phyloP scores from a whole-genome alignment of 169 alveolate species.

The Plasmodium ovale region DNA sequence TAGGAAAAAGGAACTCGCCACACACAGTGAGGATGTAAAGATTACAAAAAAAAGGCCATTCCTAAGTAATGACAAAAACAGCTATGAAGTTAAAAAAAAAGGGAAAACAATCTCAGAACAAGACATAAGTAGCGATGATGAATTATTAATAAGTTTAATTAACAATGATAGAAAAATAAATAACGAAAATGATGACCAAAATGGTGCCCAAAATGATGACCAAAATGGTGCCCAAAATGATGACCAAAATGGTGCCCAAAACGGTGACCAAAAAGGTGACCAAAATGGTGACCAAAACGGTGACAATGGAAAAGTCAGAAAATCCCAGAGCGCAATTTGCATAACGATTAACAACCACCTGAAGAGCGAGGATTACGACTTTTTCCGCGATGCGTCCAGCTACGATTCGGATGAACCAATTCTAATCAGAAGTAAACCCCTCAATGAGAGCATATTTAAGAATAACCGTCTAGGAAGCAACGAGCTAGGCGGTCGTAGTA shows the following conservation, averaged over 20 bases:
- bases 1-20: neutral
- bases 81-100: neutral
- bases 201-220: too few relatives aligned
- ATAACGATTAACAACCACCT: neutral
- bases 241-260: too few relatives aligned
- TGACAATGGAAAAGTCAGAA: neutral
- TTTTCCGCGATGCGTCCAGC: slow-evolving; percentile 17
- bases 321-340: neutral
- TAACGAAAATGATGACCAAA: too few relatives aligned
- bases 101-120: neutral
- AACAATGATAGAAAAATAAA: neutral
- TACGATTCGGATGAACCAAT: slow-evolving; percentile 62
- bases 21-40: neutral
- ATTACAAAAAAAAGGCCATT: neutral
- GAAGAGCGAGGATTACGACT: neutral
- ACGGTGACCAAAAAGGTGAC: neutral
- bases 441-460: too few relatives aligned
- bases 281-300: neutral
- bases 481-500: too few relatives aligned
- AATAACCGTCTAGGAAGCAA: too few relatives aligned
- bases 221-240: too few relatives aligned
- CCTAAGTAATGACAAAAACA: neutral
- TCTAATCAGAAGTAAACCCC: slow-evolving; percentile 41
- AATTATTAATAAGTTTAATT: slow-evolving; percentile 11
- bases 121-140: slow-evolving; percentile 62